Percentiles rank a stretch among this genome's conserved stretches.
Conservation (phyloP, 345 rosid genomes). For the Aegle marmelos region DNA sequence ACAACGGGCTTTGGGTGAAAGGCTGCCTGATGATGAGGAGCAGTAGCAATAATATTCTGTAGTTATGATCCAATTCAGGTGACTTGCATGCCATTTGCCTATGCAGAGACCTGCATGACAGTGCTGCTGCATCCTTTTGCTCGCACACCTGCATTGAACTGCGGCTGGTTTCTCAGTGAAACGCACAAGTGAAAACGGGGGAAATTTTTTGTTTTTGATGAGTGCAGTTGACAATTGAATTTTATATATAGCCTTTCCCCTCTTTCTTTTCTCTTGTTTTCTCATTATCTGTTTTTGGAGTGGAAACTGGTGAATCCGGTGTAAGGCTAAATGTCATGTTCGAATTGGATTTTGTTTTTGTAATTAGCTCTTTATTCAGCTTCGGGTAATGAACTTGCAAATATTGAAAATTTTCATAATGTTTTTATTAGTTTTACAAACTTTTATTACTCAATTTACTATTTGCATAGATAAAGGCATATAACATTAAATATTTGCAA, state of each 20-base stretch:
- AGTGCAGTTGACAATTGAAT: conserved; percentile 6
- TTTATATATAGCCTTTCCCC: conserved; percentile 8
- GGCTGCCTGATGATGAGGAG: conserved; percentile 53
- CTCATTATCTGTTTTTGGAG: not conserved
- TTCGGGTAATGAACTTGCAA: not conserved
- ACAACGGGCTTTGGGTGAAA: conserved; percentile 63
- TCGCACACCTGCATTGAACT: not conserved
- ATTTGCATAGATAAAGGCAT: no score
- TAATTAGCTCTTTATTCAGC: not conserved
- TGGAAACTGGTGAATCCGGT: not conserved
- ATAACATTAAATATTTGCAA: no score
- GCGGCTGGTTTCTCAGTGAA: not conserved
- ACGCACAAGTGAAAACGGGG: not conserved
- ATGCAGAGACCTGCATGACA: not conserved
- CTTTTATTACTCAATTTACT: not conserved
- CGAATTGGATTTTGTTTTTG: conserved; percentile 6
- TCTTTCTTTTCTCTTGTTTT: not conserved
- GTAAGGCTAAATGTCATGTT: conserved; percentile 3
- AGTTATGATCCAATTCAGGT: not conserved
- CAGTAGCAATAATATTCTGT: conserved; percentile 26
- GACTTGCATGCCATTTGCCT: not conserved
- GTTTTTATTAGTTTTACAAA: not conserved
- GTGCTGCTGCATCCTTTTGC: not conserved
- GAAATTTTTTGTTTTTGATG: not conserved
- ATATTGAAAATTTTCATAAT: not conserved